Base-by-base conservation (phyloP, 1,284 basidiomycete genomes). In the Cystobasidium pallidum region DNA sequence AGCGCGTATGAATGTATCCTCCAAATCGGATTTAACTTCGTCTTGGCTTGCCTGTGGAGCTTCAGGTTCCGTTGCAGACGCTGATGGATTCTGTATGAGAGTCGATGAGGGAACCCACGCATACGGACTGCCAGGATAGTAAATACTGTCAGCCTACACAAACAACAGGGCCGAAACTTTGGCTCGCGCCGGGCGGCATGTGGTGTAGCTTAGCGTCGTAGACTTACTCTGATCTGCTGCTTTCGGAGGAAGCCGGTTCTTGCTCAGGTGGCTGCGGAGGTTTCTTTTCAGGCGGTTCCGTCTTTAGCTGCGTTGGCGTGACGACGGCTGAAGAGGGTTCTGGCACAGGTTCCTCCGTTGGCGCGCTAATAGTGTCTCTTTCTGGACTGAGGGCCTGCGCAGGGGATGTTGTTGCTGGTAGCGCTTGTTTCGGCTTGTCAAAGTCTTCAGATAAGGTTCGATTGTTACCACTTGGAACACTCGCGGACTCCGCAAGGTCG, bases 51-150 rank as follows among this genome's bases (percentile, higher is more conserved):
- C 17, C 17, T 36, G 32, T 30, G 49, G 47, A 1, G 30, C 21
- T 28, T 64, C 32, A 11, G 45, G 6, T 17, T 49, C 26, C 1
- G 15, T 32, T 28, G 24, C 28, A 6, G 62, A 51, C 2, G 68
- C 45, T 21, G 62, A 49, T 11, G 68, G 68, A 32, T 71, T 64
- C 34, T 51, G 51, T 34, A 71, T 59, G 1, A 71, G 39, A 19
- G 68, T 64, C 1, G 59, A 54, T 2, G 68, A 64, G 1, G 68
- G 68, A n/a, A 71, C 68, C 68, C 68, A 71, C 21, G n/a, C 61
- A 41, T 71, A 71, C 15, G 61, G 68, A 47, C 68, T 71, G 26
- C n/a, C n/a, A 41, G n/a, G 43, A 32, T 1, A 21, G 10, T 13
- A n/a, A n/a, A 39, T 39, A 39, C 36, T 6, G 36, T 39, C 13